Percentiles rank a stretch among this genome's conserved stretches.
Conservation (phyloP, 1,284 basidiomycete species). For the Apiotrichum sp. region DNA sequence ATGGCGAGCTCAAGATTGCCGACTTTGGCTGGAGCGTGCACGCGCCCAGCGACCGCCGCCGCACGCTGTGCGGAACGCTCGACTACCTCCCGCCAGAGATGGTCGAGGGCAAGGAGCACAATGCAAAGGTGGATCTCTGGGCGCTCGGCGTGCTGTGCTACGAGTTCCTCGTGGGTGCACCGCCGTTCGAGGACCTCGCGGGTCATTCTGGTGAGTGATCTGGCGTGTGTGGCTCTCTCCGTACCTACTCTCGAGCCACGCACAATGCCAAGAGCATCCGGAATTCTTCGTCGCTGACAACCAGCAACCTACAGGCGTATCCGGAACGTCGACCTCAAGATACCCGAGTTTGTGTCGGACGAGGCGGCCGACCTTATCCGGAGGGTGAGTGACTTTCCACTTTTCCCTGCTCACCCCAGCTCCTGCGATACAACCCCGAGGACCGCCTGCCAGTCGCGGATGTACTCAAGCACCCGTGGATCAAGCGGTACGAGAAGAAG, state of each 20-base stretch:
- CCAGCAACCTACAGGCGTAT: conserved; percentile 78
- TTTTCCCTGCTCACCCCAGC: conserved; percentile 50
- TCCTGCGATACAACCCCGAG: conserved; percentile 79
- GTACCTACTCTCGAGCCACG: too few species aligned
- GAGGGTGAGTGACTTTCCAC: conserved; percentile 47
- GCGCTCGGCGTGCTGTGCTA: conserved; percentile 92
- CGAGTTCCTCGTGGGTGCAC: conserved; percentile 86
- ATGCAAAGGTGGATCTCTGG: conserved; percentile 68
- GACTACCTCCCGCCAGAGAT: conserved; percentile 99
- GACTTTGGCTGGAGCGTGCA: conserved; percentile 99
- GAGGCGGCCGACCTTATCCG: conserved; percentile 64
- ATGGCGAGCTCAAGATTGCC: conserved; percentile 95
- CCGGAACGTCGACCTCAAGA: conserved; percentile 61
- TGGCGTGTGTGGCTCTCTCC: not conserved
- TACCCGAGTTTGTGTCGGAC: conserved; percentile 60
- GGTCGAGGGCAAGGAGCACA: conserved; percentile 68
- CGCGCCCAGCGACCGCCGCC: conserved; percentile 81
- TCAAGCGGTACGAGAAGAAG: conserved; percentile 62
- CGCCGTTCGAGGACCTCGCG: conserved; percentile 82
- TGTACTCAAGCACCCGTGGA: conserved; percentile 87
- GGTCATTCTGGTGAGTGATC: conserved; percentile 59
- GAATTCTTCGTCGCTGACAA: not conserved
- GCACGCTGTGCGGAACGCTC: conserved; percentile 87
- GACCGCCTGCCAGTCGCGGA: conserved; percentile 73
- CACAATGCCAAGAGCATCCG: not conserved